Percentiles rank a stretch among this genome's conserved stretches.
Conservation (phyloP, 2,329 filamentous ascomycete species). For the Leptodontidium sp. region DNA sequence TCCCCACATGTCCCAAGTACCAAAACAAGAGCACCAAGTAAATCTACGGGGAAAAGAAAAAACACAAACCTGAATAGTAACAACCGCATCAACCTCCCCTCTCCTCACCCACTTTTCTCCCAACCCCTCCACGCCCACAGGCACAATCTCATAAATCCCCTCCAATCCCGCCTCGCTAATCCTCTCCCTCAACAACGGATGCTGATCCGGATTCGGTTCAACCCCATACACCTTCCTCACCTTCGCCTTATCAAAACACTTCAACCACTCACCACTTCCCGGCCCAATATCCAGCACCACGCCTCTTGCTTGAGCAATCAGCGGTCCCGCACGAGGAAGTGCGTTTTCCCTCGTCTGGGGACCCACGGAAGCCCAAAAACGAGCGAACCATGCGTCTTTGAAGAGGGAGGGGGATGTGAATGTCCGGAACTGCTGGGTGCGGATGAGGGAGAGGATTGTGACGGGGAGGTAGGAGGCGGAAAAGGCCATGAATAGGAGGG, state of each 20-base stretch:
- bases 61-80: conserved; percentile 37
- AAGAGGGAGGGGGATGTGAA: conserved; percentile 51
- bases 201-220: conserved; percentile 67
- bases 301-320: conserved; percentile 36
- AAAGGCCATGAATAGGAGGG: conserved; percentile 61
- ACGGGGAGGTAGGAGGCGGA: conserved; percentile 59
- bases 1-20: background rate
- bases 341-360: conserved; percentile 56
- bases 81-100: conserved; percentile 46
- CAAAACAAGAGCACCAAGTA: background rate
- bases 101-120: conserved; percentile 52
- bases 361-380: conserved; percentile 66
- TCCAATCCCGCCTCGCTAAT: conserved; percentile 61
- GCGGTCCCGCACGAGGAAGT: conserved; percentile 56
- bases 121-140: conserved; percentile 68
- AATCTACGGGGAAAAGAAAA: background rate
- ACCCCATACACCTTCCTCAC: conserved; percentile 64
- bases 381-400: conserved; percentile 63
- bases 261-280: conserved; percentile 67
- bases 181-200: conserved; percentile 55
- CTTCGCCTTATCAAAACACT: conserved; percentile 53
- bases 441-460: conserved; percentile 57
- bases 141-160: conserved; percentile 67
- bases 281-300: conserved; percentile 64
- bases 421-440: conserved; percentile 46